These are phyloP conservation scores for Magnusiomyces suaveolens DNA, from an alignment of 1,139 yeast species.

Conservation along the genomic window DNA sequence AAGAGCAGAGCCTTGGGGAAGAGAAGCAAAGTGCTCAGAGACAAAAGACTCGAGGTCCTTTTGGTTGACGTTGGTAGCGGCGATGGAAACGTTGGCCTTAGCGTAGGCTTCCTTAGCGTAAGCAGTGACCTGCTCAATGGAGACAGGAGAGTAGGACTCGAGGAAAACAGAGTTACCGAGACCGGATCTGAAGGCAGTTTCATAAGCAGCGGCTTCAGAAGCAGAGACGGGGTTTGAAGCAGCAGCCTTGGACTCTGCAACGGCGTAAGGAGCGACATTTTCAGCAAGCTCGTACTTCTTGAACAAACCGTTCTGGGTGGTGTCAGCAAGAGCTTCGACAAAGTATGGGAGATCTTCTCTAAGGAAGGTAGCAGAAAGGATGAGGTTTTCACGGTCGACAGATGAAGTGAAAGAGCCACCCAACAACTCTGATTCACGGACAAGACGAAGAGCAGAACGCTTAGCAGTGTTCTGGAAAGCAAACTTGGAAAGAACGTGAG, in stretches of 20 bases:
- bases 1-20: conserved; percentile 50
- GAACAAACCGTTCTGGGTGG: conserved; percentile 61
- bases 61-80: conserved; percentile 66
- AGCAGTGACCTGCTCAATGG: conserved; percentile 56
- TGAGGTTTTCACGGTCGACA: conserved; percentile 76
- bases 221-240: conserved; percentile 43
- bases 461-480: conserved; percentile 71
- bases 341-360: conserved; percentile 85
- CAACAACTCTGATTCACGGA: conserved; percentile 88
- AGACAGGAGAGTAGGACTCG: conserved; percentile 50
- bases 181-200: conserved; percentile 76
- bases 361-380: conserved; percentile 72
- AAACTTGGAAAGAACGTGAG: conserved; percentile 79
- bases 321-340: conserved; percentile 77
- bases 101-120: conserved; percentile 65
- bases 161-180: conserved; percentile 77
- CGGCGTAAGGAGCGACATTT: conserved; percentile 71
- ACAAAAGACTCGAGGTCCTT: conserved; percentile 63
- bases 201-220: conserved; percentile 74
- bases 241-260: conserved; percentile 41
- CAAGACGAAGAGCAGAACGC: conserved; percentile 84
- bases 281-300: conserved; percentile 70
- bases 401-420: conserved; percentile 70
- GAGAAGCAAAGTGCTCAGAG: conserved; percentile 50
- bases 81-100: conserved; percentile 59